Conservation (phyloP, 345 rosid species). For the Psidium guajava region DNA sequence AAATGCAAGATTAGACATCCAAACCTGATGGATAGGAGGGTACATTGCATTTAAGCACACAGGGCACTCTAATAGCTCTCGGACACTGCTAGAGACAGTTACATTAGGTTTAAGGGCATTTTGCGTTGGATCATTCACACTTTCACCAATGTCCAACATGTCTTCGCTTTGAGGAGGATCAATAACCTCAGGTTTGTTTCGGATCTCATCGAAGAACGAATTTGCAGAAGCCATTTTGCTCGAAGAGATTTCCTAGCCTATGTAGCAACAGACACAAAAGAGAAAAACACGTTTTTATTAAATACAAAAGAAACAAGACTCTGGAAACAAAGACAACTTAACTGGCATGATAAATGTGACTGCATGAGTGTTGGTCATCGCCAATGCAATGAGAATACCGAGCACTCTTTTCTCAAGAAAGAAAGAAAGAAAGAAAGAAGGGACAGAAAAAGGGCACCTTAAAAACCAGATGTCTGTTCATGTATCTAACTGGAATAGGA, state of each 20-base stretch:
- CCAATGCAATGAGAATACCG: not conserved
- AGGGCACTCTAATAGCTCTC: conserved; percentile 75
- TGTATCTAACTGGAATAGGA: not conserved
- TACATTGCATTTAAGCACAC: conserved; percentile 85
- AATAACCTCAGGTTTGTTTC: conserved; percentile 53
- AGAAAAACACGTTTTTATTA: not conserved
- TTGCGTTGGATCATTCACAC: conserved; percentile 43
- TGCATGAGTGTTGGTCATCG: not conserved
- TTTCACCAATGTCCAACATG: conserved; percentile 30
- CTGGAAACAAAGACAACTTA: not conserved
- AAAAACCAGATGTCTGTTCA: not conserved
- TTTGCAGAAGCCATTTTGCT: conserved; percentile 38
- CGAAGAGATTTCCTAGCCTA: not conserved
- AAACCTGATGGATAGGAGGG: conserved; percentile 87
- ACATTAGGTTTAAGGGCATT: conserved; percentile 40
- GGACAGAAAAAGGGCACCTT: not conserved
- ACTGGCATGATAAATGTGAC: not conserved
- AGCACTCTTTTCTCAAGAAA: not conserved
- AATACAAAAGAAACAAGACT: not conserved
- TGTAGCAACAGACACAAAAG: not conserved
- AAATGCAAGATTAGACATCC: not conserved
- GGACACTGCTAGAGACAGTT: conserved; percentile 62
- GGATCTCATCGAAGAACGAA: conserved; percentile 46
- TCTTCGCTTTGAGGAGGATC: conserved; percentile 59
- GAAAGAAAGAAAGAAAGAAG: not conserved